Percentiles rank a stretch among this genome's conserved stretches.
Evolutionary conservation across 2,329 filamentous ascomycete species (phyloP).

Genomic region (Cladosporium sp.): DNA sequence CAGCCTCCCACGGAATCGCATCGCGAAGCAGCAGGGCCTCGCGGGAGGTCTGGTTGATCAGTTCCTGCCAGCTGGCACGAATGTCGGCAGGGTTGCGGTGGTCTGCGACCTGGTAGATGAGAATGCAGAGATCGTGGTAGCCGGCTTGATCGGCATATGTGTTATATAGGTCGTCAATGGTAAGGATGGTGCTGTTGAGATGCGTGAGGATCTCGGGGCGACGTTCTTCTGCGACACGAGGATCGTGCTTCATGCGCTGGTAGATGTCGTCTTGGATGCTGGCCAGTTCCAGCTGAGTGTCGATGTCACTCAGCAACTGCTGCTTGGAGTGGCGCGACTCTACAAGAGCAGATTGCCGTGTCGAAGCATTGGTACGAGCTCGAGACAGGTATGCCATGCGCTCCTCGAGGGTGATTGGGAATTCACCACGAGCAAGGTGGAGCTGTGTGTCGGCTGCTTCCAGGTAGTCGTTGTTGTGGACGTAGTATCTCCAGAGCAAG

Average conservation of each 20-base stretch:
- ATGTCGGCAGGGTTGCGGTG: conserved; percentile 86
- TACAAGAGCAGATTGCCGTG: conserved; percentile 69
- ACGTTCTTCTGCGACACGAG: conserved; percentile 61
- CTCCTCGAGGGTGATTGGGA: conserved; percentile 72
- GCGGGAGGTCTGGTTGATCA: conserved; percentile 64
- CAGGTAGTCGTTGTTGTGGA: conserved; percentile 76
- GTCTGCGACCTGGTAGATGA: conserved; percentile 89
- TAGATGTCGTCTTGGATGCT: conserved; percentile 93
- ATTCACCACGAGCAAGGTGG: conserved; percentile 76
- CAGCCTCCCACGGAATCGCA: conserved; percentile 63
- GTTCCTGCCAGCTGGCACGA: conserved; percentile 73
- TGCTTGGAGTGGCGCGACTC: conserved; percentile 62
- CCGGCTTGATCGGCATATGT: conserved; percentile 82
- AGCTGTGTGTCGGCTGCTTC: conserved; percentile 84
- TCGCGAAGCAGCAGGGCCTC: conserved; percentile 42
- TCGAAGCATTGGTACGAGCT: conserved; percentile 88
- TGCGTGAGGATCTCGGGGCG: conserved; percentile 58
- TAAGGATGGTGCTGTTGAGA: conserved; percentile 74
- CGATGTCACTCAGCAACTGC: conserved; percentile 76
- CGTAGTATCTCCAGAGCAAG: conserved; percentile 88
- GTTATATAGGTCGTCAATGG: conserved; percentile 87
- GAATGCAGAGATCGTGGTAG: conserved; percentile 89
- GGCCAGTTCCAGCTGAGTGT: conserved; percentile 82
- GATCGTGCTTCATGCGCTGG: conserved; percentile 69
- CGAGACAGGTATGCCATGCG: conserved; percentile 85